Evolutionary conservation across 2,329 filamentous ascomycete species (phyloP).

Genomic region (Teratosphaeria zuluensis): DNA sequence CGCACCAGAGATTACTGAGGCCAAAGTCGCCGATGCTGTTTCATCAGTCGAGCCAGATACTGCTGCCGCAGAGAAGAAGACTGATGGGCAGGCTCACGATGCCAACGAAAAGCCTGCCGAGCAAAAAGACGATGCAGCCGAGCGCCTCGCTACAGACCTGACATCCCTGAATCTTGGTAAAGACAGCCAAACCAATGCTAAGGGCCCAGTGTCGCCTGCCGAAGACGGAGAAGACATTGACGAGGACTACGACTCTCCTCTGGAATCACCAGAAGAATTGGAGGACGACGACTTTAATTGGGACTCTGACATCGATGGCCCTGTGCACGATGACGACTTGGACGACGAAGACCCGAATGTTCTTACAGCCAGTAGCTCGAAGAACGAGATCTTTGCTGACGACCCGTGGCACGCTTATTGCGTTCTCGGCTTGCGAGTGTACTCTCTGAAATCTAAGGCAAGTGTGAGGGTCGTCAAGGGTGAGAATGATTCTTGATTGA

Average conservation of each 20-base stretch:
- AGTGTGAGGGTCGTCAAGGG: constrained; percentile 44
- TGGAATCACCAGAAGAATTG: constrained; percentile 15
- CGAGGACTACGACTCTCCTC: constrained; percentile 11
- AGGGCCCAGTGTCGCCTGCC: background rate
- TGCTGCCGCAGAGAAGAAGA: background rate
- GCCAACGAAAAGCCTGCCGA: background rate
- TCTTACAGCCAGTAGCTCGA: background rate
- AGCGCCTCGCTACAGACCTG: background rate
- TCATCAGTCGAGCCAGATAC: background rate
- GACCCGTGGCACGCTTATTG: constrained; percentile 54
- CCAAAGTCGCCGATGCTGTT: background rate
- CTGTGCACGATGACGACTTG: constrained; percentile 7
- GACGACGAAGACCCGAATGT: constrained; percentile 2
- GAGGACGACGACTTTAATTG: constrained; percentile 24
- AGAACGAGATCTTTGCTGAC: constrained; percentile 35
- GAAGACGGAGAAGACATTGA: background rate
- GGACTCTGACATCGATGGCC: constrained; percentile 23
- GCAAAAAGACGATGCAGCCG: background rate
- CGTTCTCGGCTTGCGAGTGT: constrained; percentile 50
- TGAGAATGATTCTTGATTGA: constrained; percentile 20
- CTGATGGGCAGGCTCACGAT: background rate
- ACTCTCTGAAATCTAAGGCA: constrained; percentile 41
- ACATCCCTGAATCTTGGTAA: background rate
- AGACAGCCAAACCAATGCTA: background rate
- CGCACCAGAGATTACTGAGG: background rate